Conservation (phyloP, 2,329 filamentous ascomycete genomes). For the Colletotrichum horii region DNA sequence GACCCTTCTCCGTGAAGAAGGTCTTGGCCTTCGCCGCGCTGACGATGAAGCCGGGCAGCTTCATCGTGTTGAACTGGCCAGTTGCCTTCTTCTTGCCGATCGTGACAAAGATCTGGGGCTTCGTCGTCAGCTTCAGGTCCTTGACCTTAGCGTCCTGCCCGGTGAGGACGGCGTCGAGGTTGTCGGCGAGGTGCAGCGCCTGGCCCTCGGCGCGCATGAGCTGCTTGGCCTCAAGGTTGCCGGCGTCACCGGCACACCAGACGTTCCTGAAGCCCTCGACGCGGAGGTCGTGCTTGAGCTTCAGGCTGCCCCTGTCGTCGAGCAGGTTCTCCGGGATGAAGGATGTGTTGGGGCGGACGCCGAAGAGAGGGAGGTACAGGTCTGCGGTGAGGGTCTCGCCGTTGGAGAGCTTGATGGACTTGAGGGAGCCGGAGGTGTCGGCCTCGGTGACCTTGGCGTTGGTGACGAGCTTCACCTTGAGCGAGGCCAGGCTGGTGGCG, state of each 20-base stretch:
- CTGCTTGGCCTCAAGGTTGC: conserved; percentile 25
- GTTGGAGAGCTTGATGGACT: conserved; percentile 37
- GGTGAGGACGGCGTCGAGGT: conserved; percentile 32
- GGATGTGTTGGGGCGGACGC: conserved; percentile 30
- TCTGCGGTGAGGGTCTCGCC: conserved; percentile 30
- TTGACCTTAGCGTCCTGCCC: conserved; percentile 14
- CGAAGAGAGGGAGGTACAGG: conserved; percentile 34
- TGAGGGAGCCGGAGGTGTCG: conserved; percentile 27
- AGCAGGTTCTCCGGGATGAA: conserved; percentile 30
- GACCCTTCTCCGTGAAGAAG: conserved; percentile 21
- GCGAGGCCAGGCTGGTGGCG: conserved; percentile 43
- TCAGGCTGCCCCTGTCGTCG: conserved; percentile 25
- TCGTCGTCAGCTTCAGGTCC: conserved; percentile 18
- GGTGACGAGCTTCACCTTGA: conserved; percentile 47
- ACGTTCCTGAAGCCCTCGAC: conserved; percentile 26
- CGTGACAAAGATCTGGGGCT: conserved; percentile 19
- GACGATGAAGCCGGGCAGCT: conserved; percentile 22
- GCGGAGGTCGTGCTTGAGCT: conserved; percentile 27
- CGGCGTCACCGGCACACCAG: conserved; percentile 33
- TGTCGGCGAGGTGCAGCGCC: conserved; percentile 35
- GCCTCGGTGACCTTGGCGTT: conserved; percentile 40
- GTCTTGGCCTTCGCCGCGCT: conserved; percentile 21
- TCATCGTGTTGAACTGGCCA: conserved; percentile 20
- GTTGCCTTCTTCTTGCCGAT: conserved; percentile 21
- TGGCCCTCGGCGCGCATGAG: conserved; percentile 36